Conservation (phyloP, 768 basidiomycete genomes). For the Tulasnella sp. region DNA sequence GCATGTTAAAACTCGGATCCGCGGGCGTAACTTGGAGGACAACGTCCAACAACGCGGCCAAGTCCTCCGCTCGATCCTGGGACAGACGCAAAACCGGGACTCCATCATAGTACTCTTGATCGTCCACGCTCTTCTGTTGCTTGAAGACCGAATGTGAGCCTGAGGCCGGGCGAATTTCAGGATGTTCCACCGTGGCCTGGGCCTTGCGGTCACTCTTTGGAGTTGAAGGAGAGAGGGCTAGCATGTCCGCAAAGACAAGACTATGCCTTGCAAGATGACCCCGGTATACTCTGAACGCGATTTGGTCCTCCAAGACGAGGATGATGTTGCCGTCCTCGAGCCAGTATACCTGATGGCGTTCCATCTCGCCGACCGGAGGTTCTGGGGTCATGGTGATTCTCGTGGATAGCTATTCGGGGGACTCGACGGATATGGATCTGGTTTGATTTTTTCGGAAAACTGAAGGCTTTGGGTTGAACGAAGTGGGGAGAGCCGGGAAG, state of each 20-base stretch:
- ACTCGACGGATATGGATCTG: not conserved
- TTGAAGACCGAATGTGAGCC: not conserved
- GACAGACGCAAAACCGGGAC: conserved; percentile 17
- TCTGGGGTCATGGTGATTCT: not conserved
- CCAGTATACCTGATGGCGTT: conserved; percentile 13
- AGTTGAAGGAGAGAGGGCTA: not conserved
- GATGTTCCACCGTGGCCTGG: not conserved
- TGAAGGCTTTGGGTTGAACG: not conserved
- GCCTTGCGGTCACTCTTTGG: not conserved
- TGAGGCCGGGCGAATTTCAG: not conserved
- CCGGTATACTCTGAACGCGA: conserved; percentile 13
- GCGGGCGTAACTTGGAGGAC: conserved; percentile 10
- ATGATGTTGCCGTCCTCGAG: conserved; percentile 25
- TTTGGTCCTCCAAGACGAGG: conserved; percentile 7
- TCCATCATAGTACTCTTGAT: conserved; percentile 5
- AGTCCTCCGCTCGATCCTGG: conserved; percentile 1
- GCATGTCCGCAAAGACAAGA: conserved; percentile 17
- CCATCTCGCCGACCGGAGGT: not conserved
- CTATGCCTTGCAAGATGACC: conserved; percentile 22
- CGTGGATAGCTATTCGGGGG: not conserved
- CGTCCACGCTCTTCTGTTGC: not conserved
- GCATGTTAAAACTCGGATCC: conserved; percentile 8
- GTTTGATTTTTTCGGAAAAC: not conserved
- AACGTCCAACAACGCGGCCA: conserved; percentile 12
- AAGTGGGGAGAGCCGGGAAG: not conserved